These are phyloP conservation scores for Penicillium sp. DNA, from an alignment of 2,329 filamentous ascomycete genomes.

Conservation along the genomic window DNA sequence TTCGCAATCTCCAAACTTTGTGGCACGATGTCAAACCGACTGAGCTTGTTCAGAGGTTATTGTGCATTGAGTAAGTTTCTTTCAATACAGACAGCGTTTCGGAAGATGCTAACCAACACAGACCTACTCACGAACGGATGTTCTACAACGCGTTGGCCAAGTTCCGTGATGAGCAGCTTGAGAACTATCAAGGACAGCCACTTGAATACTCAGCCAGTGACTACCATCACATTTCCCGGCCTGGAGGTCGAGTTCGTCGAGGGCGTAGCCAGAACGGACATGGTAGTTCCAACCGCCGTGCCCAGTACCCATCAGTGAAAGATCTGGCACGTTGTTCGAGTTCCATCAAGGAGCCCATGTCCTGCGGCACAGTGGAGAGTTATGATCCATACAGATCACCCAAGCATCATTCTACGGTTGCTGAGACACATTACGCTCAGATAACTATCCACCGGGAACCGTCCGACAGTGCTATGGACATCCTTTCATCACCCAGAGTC, in stretches of 20 bases:
- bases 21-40: slow-evolving; percentile 85
- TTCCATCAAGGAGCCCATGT: slow-evolving; percentile 51
- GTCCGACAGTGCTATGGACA: slow-evolving; percentile 7
- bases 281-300: slow-evolving; percentile 46
- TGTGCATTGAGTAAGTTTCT: slow-evolving; percentile 61
- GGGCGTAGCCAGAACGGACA: slow-evolving; percentile 31
- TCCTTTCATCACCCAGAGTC: slow-evolving; percentile 3
- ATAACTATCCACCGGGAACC: slow-evolving; percentile 66
- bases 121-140: slow-evolving; percentile 84
- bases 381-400: slow-evolving; percentile 85
- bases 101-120: slow-evolving; percentile 35
- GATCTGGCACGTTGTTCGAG: slow-evolving; percentile 53
- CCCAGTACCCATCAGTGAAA: slow-evolving; percentile 59
- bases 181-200: slow-evolving; percentile 77
- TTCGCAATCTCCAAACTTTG: slow-evolving; percentile 83
- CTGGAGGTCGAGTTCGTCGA: slow-evolving; percentile 34
- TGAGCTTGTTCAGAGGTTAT: slow-evolving; percentile 69
- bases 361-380: slow-evolving; percentile 57
- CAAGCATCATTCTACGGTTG: slow-evolving; percentile 51
- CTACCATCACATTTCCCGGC: slow-evolving; percentile 73
- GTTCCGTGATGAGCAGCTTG: slow-evolving; percentile 80
- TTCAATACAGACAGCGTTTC: neutral
- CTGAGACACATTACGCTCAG: slow-evolving; percentile 63
- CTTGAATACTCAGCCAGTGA: slow-evolving; percentile 87
- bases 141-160: slow-evolving; percentile 85